Base-by-base conservation (phyloP, 1,284 basidiomycete species). In the Irpex rosettiformis region DNA sequence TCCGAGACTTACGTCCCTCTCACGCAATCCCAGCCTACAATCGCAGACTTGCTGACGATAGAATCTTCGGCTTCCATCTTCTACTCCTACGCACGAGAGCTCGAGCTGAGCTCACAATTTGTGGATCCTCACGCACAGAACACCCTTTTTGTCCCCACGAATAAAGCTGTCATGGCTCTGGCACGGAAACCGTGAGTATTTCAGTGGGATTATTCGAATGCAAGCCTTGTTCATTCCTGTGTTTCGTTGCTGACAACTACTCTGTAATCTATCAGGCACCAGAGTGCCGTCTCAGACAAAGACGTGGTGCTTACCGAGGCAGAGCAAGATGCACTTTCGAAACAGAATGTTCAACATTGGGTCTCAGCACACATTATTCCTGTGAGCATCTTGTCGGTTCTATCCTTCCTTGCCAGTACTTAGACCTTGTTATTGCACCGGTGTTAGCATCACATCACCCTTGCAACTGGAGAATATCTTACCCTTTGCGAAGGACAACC, bases 91-190 rank as follows among this genome's bases (percentile, higher is more conserved):
- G 85, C 88, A 5, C 79, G 90, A 2, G 89, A 91, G 65, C 75
- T 84, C 2, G 76, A 82, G 64, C 65, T 85, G n/a, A 86, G 84
- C 66, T 66, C 70, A 37, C 74, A 77, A 8, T 80, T 91, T 56
- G 69, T 69, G 10, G 74, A 80, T 29, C 48, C 64, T 5, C 48
- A 65, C 67, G 1, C 72, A 1, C 73, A 73, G n/a, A 69, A 74
- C 58, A 90, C 89, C 0, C 56, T 92, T 11, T 77, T 93, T 51
- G 88, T 84, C 8, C 90, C 90, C 1, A 88, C 85, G 16, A 92
- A 93, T 70, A 89, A 86, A 72, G 91, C 89, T 4, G 82, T 93
- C n/a, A 88, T 92, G 81, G 83, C 84, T 3, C 74, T 92, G 37
- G 70, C 81, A 2, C 75, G 83, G 64, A 92, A 91, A 72, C 91